Percentiles rank a stretch among this genome's conserved stretches.
Conservation (phyloP, 2,329 filamentous ascomycete genomes). For the Chrysosporium queenslandicum region DNA sequence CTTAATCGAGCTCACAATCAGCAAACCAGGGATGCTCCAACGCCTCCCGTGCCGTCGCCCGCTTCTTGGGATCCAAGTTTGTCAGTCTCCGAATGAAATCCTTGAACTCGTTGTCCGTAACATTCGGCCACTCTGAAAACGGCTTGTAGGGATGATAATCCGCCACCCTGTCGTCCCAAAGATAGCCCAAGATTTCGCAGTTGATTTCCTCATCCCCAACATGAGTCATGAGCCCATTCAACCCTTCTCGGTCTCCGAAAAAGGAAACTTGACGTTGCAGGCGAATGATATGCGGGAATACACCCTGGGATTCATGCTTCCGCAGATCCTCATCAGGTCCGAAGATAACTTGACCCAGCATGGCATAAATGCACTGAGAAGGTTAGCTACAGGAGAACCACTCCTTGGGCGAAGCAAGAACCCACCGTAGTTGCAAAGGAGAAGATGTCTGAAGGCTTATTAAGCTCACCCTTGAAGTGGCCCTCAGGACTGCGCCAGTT, state of each 20-base stretch:
- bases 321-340: constrained; percentile 28
- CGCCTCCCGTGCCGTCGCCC: constrained; percentile 24
- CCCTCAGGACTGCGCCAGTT: constrained; percentile 30
- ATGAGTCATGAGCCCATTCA: constrained; percentile 24
- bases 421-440: constrained; percentile 27
- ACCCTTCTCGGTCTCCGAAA: constrained; percentile 36
- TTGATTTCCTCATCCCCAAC: constrained; percentile 27
- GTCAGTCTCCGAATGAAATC: constrained; percentile 24
- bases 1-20: too few species aligned
- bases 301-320: constrained; percentile 30
- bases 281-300: constrained; percentile 28
- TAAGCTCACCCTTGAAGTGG: constrained; percentile 22
- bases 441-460: constrained; percentile 28
- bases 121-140: constrained; percentile 26
- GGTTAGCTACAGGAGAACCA: constrained; percentile 11
- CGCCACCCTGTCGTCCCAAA: constrained; percentile 27
- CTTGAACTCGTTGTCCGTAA: constrained; percentile 23
- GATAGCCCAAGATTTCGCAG: constrained; percentile 24
- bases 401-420: constrained; percentile 4
- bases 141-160: constrained; percentile 27
- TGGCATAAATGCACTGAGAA: constrained; percentile 38
- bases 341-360: constrained; percentile 37
- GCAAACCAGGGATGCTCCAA: constrained; percentile 26
- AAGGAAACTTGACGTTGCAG: constrained; percentile 40
- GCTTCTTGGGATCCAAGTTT: constrained; percentile 24